Conservation (phyloP, 1,284 basidiomycete genomes). For the Irpex rosettiformis region DNA sequence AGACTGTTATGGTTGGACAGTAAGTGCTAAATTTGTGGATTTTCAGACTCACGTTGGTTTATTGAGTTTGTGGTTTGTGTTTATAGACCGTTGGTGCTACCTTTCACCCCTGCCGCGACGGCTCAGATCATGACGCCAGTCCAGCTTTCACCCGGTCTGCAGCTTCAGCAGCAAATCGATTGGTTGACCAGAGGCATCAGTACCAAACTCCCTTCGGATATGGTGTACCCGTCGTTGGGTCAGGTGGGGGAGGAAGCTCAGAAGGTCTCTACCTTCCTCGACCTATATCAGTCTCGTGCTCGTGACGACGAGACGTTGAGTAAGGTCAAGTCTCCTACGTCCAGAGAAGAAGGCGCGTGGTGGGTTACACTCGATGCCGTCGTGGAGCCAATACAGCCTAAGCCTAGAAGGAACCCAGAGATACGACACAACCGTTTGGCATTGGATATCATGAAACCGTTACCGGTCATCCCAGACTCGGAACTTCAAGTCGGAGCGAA, state of each 20-base stretch:
- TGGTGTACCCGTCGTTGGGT: constrained; percentile 22
- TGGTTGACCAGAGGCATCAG: constrained; percentile 24
- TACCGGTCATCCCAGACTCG: constrained; percentile 12
- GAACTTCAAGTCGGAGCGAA: background rate
- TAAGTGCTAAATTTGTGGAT: too few species aligned
- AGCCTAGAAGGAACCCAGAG: constrained; percentile 6
- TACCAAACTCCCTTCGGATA: constrained; percentile 20
- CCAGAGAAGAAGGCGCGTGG: background rate
- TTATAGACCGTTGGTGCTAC: too few species aligned
- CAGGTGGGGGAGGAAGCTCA: constrained; percentile 19
- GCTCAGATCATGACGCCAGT: background rate
- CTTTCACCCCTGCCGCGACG: too few species aligned
- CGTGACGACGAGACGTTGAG: constrained; percentile 11
- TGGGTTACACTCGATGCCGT: constrained; percentile 8
- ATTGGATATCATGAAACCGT: constrained; percentile 16
- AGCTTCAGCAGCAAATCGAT: constrained; percentile 20
- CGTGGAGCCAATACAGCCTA: constrained; percentile 1
- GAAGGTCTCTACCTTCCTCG: constrained; percentile 25
- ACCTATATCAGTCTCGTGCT: constrained; percentile 25
- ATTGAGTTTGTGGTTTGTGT: too few species aligned
- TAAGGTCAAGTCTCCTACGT: constrained; percentile 13
- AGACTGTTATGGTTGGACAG: constrained; percentile 5
- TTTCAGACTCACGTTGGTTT: too few species aligned
- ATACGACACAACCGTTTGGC: constrained; percentile 25
- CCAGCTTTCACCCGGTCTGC: constrained; percentile 8